Evolutionary conservation across 805 yeast species (phyloP).

Genomic region (Candida jianshihensis): DNA sequence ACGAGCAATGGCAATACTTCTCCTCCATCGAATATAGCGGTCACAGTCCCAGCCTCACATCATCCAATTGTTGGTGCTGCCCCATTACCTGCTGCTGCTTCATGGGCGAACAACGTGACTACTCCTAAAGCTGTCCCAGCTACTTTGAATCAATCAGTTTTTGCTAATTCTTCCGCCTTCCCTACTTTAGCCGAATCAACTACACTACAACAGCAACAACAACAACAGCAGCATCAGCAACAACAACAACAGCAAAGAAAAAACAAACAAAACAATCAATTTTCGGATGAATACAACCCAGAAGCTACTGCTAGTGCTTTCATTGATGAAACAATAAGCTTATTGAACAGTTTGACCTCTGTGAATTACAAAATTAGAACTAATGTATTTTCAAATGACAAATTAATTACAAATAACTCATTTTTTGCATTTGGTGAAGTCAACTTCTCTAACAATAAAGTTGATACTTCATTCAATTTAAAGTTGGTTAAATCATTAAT

Average conservation of each 20-base stretch:
- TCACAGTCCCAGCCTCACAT: constrained; percentile 3
- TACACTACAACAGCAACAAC: constrained; percentile 27
- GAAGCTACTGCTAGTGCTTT: constrained; percentile 40
- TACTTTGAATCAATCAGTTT: constrained; percentile 28
- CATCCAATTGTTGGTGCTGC: constrained; percentile 27
- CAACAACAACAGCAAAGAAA: constrained; percentile 18
- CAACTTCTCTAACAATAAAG: constrained; percentile 15
- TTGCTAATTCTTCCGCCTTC: constrained; percentile 47
- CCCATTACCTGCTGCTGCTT: constrained; percentile 64
- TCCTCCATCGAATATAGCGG: constrained; percentile 11
- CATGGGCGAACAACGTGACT: constrained; percentile 42
- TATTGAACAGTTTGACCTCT: constrained; percentile 31
- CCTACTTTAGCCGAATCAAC: constrained; percentile 48
- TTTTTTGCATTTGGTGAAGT: constrained; percentile 41
- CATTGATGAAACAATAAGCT: constrained; percentile 39
- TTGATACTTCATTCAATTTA: constrained; percentile 21
- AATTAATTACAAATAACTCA: constrained; percentile 30
- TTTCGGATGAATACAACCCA: constrained; percentile 26
- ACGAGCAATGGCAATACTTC: neutral
- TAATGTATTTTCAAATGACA: constrained; percentile 21
- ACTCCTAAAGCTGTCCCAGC: constrained; percentile 15
- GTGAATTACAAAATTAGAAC: constrained; percentile 33
- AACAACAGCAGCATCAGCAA: constrained; percentile 24
- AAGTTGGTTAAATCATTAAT: constrained; percentile 31
- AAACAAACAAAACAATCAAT: constrained; percentile 17